phyloP scores from a whole-genome alignment of 345 rosid species.

The Brassica nigra region DNA sequence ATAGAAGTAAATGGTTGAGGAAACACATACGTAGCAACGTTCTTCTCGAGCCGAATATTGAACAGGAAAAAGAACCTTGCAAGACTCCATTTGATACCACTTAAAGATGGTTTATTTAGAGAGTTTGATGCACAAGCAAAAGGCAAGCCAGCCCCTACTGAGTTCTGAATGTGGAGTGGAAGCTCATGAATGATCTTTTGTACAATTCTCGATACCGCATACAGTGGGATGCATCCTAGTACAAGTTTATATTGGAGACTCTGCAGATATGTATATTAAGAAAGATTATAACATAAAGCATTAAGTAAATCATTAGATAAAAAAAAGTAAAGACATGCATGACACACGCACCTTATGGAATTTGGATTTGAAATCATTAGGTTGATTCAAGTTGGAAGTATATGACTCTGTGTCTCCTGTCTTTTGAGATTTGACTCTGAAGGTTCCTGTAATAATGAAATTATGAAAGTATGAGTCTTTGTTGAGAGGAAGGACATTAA shows the following conservation, averaged over 20 bases:
- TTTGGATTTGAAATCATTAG: not conserved
- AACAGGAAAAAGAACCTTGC: slow-evolving; percentile 73
- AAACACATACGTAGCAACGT: slow-evolving; percentile 80
- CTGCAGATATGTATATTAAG: slow-evolving; percentile 47
- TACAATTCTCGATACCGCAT: slow-evolving; percentile 42
- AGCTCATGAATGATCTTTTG: slow-evolving; percentile 48
- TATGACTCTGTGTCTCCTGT: not conserved
- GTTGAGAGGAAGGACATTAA: not conserved
- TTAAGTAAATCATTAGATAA: too few relatives aligned
- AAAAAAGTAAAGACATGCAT: too few relatives aligned
- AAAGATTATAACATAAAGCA: slow-evolving; percentile 18
- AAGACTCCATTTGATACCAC: slow-evolving; percentile 72
- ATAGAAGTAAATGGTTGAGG: slow-evolving; percentile 2
- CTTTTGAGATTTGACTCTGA: not conserved
- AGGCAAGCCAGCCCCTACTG: slow-evolving; percentile 44
- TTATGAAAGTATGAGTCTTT: not conserved
- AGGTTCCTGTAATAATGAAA: not conserved
- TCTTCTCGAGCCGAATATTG: slow-evolving; percentile 88
- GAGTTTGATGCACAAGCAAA: slow-evolving; percentile 88
- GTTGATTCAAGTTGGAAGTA: not conserved
- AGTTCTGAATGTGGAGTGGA: slow-evolving; percentile 44
- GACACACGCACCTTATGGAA: not conserved
- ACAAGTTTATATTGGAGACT: slow-evolving; percentile 42
- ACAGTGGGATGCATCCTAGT: slow-evolving; percentile 53
- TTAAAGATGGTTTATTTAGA: slow-evolving; percentile 71